Base-by-base conservation (phyloP, 1,284 basidiomycete genomes). In the Irpex sp. region DNA sequence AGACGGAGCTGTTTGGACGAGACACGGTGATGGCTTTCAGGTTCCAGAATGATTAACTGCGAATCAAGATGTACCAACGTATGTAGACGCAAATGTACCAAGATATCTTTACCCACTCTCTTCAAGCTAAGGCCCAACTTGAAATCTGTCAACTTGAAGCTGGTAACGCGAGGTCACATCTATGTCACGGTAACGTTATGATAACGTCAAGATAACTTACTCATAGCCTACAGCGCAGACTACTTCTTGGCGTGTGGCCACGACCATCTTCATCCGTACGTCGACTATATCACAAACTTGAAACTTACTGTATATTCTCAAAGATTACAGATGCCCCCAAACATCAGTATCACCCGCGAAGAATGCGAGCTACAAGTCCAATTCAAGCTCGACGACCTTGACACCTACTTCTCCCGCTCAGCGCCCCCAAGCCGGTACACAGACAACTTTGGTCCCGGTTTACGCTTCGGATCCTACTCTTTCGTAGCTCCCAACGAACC, bases 1-100 rank as follows among this genome's bases (percentile, higher is more conserved):
- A 64, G 58, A 74, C 74, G 33, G 71, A 67, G 58, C 19, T 64
- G 2, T 68, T 75, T 55, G 74, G 74, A 21, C 64, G 63, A 45
- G 72, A 72, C 58, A 63, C 66, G 47, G 71, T 73, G n/a, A 59
- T 70, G 56, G 65, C 69, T 8, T 45, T 73, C 58, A 66, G 61
- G 21, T 59, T 49, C 56, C 21, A 21, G 37, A 19, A 28, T 18
- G 21, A 33, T 18, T 54, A 23, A 35, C 18, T 42, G 39, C 4
- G 28, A 28, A 28, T 5, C 28, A 28, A 28, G 28, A 28, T 28
- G 28, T 28, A 28, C 28, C 28, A 28, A 28, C 28, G 28, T 28
- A 28, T 28, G 28, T 28, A 28, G 28, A 28, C 4, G 28, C 28
- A 28, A 28, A 28, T 28, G 28, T 28, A 28, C 28, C 28, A 28